Conservation (phyloP, 345 rosid genomes). For the Sisymbrium irio region DNA sequence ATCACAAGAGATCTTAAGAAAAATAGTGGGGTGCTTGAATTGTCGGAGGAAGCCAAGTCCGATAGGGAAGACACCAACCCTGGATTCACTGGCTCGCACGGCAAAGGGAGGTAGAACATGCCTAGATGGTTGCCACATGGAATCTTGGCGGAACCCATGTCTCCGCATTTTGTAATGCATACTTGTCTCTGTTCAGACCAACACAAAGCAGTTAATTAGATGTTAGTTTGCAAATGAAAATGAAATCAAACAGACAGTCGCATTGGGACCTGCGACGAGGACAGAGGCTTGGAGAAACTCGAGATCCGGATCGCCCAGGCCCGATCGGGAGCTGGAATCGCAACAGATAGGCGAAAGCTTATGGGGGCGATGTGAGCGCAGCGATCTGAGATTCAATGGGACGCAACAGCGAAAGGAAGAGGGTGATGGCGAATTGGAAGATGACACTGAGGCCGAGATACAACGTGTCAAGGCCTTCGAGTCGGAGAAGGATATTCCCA, state of each 20-base stretch:
- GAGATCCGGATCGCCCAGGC: slow-evolving; percentile 35
- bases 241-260: background rate
- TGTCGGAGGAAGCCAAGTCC: slow-evolving; percentile 56
- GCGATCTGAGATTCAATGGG: slow-evolving; percentile 29
- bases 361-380: slow-evolving; percentile 21
- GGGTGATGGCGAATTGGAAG: slow-evolving; percentile 8
- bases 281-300: slow-evolving; percentile 74
- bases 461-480: slow-evolving; percentile 20
- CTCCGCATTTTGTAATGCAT: slow-evolving; percentile 40
- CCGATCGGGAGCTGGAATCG: slow-evolving; percentile 45
- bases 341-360: slow-evolving; percentile 42
- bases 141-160: slow-evolving; percentile 36
- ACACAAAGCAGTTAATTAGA: too few species aligned
- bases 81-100: slow-evolving; percentile 22
- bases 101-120: slow-evolving; percentile 4
- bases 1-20: slow-evolving; percentile 83
- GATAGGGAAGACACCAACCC: slow-evolving; percentile 40
- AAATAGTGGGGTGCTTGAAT: slow-evolving; percentile 76
- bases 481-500: slow-evolving; percentile 19
- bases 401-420: slow-evolving; percentile 25
- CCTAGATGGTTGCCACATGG: slow-evolving; percentile 27
- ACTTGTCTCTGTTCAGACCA: slow-evolving; percentile 27
- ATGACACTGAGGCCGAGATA: slow-evolving; percentile 11
- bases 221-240: too few species aligned
- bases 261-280: slow-evolving; percentile 63